phyloP scores from a whole-genome alignment of 495 filamentous ascomycete genomes.

The Penicillium dipodomyicola region DNA sequence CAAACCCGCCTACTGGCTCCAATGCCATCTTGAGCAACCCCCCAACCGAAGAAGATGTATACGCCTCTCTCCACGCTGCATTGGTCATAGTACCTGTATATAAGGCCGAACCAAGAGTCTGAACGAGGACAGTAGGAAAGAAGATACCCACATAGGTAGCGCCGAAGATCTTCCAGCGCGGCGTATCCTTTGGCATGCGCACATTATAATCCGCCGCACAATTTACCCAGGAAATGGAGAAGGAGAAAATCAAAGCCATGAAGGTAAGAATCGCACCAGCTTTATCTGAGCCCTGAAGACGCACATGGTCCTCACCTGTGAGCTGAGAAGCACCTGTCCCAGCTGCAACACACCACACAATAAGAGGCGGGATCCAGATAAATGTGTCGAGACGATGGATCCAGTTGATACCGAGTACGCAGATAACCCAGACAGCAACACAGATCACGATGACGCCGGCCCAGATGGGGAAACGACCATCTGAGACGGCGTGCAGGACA shows the following conservation, averaged over 20 bases:
- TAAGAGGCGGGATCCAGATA: slow-evolving; percentile 37
- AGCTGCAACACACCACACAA: slow-evolving; percentile 41
- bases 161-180: slow-evolving; percentile 55
- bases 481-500: slow-evolving; percentile 26
- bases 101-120: slow-evolving; percentile 64
- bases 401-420: slow-evolving; percentile 26
- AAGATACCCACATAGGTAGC: slow-evolving; percentile 62
- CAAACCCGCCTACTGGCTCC: slow-evolving; percentile 42
- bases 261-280: slow-evolving; percentile 60
- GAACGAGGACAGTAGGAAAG: slow-evolving; percentile 59
- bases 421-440: slow-evolving; percentile 26
- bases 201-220: slow-evolving; percentile 69
- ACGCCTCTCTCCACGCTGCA: slow-evolving; percentile 48
- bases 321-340: slow-evolving; percentile 35
- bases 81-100: slow-evolving; percentile 51
- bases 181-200: slow-evolving; percentile 55
- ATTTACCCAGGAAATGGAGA: slow-evolving; percentile 62
- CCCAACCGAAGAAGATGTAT: slow-evolving; percentile 53
- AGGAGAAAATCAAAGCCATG: slow-evolving; percentile 59
- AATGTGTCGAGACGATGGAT: slow-evolving; percentile 30
- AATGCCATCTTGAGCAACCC: slow-evolving; percentile 60
- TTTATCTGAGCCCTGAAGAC: slow-evolving; percentile 47
- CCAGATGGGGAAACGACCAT: slow-evolving; percentile 28
- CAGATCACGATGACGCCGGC: slow-evolving; percentile 30
- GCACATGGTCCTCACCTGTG: slow-evolving; percentile 36